Evolutionary conservation across 2,329 filamentous ascomycete genomes (phyloP).

Genomic region (Hypoxylon sp.): DNA sequence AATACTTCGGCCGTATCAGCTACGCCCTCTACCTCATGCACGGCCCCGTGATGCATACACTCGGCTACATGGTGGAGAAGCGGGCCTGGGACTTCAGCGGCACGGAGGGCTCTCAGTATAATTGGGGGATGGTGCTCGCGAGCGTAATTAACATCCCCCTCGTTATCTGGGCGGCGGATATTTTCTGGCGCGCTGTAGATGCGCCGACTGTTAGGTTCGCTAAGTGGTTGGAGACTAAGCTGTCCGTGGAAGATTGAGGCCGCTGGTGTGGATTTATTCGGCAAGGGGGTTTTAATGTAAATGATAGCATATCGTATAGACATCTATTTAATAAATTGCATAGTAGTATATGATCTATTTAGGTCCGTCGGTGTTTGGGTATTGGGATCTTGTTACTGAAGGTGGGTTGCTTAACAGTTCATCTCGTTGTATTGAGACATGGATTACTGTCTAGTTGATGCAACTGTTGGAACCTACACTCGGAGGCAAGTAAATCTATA

Average conservation of each 20-base stretch:
- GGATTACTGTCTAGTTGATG: no score
- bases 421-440: no score
- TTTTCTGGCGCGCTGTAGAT: conserved; percentile 71
- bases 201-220: conserved; percentile 69
- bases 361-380: background rate
- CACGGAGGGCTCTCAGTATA: conserved; percentile 62
- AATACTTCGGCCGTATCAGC: conserved; percentile 73
- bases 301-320: conserved; percentile 12
- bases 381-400: background rate
- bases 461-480: no score
- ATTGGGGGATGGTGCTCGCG: conserved; percentile 63
- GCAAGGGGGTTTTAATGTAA: conserved; percentile 8
- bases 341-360: conserved; percentile 5
- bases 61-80: conserved; percentile 67
- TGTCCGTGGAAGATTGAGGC: conserved; percentile 35
- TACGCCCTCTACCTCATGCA: conserved; percentile 75
- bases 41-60: conserved; percentile 67
- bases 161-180: conserved; percentile 68
- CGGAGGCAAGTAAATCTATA: no score
- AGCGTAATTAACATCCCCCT: conserved; percentile 64
- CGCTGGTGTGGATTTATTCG: conserved; percentile 22
- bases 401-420: no score
- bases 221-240: conserved; percentile 67
- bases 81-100: conserved; percentile 65
- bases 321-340: conserved; percentile 12